phyloP scores from a whole-genome alignment of 495 filamentous ascomycete species.

The Chaetomium cochliodes region DNA sequence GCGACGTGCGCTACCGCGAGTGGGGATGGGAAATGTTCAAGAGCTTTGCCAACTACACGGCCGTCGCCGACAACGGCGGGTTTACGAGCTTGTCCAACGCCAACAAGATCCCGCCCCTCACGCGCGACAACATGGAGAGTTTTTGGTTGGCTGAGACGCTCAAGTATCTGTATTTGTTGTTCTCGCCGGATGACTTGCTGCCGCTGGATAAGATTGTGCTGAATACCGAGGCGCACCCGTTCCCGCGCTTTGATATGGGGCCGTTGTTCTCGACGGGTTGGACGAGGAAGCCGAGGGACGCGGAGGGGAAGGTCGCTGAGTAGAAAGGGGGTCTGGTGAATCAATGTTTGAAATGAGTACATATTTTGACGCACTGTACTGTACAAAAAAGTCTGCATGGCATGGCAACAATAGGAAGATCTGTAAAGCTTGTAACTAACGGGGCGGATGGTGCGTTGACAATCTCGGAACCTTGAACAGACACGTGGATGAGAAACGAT shows the following conservation, averaged over 20 bases:
- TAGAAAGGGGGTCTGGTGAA: not conserved
- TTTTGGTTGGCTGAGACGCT: constrained; percentile 98
- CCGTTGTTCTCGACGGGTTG: constrained; percentile 84
- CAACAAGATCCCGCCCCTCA: constrained; percentile 60
- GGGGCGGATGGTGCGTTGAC: too few species aligned
- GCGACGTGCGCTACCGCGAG: constrained; percentile 82
- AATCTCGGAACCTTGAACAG: too few species aligned
- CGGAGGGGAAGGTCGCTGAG: constrained; percentile 37
- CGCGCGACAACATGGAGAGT: constrained; percentile 85
- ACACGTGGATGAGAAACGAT: too few species aligned
- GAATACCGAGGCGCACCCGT: constrained; percentile 92
- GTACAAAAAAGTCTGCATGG: too few species aligned
- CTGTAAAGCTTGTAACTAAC: too few species aligned
- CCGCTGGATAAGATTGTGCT: constrained; percentile 83
- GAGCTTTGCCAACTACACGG: constrained; percentile 79
- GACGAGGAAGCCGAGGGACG: constrained; percentile 64
- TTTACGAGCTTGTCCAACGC: constrained; percentile 83
- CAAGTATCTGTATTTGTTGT: constrained; percentile 96
- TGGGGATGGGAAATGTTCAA: constrained; percentile 99
- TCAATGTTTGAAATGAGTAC: not conserved
- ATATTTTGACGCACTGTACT: too few species aligned
- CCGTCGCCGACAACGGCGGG: constrained; percentile 68
- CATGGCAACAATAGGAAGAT: too few species aligned
- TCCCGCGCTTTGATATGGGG: constrained; percentile 80
- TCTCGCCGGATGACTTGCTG: constrained; percentile 79